phyloP scores from a whole-genome alignment of 805 yeast species.

The Babjeviella inositovora region DNA sequence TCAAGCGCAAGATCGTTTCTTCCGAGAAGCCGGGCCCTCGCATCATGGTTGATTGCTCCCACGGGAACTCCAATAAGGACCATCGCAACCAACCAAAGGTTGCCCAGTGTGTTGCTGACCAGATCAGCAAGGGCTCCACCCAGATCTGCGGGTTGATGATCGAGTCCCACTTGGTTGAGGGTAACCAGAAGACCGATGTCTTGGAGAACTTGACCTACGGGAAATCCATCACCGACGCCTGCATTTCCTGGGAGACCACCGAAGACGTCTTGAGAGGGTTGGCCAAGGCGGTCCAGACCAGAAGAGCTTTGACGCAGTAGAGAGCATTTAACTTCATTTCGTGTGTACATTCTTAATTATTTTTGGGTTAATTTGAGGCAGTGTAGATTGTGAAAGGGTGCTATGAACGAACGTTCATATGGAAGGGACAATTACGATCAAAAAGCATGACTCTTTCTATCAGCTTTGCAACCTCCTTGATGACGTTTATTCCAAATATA shows the following conservation, averaged over 20 bases:
- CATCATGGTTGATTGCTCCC: slow-evolving; percentile 95
- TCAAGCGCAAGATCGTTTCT: slow-evolving; percentile 28
- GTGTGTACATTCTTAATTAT: too few species aligned
- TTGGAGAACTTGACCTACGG: slow-evolving; percentile 65
- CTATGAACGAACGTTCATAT: too few species aligned
- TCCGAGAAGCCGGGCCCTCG: slow-evolving; percentile 30
- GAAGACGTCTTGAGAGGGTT: slow-evolving; percentile 52
- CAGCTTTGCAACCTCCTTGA: too few species aligned
- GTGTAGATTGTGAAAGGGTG: too few species aligned
- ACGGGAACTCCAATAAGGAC: slow-evolving; percentile 87
- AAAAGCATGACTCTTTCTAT: too few species aligned
- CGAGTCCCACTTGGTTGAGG: slow-evolving; percentile 83
- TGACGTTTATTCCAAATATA: too few species aligned
- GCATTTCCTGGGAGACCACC: slow-evolving; percentile 84
- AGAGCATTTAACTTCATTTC: too few species aligned
- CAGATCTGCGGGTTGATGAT: slow-evolving; percentile 90
- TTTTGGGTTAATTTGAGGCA: too few species aligned
- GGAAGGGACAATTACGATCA: too few species aligned
- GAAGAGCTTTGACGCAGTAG: slow-evolving; percentile 37
- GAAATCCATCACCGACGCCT: slow-evolving; percentile 93
- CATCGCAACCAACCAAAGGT: slow-evolving; percentile 90
- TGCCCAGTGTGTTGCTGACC: slow-evolving; percentile 62
- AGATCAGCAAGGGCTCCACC: slow-evolving; percentile 58
- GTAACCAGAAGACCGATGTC: slow-evolving; percentile 83
- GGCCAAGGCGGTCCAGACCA: slow-evolving; percentile 64